Base-by-base conservation (phyloP, 2,329 filamentous ascomycete genomes). In the Neonectria ditissima region DNA sequence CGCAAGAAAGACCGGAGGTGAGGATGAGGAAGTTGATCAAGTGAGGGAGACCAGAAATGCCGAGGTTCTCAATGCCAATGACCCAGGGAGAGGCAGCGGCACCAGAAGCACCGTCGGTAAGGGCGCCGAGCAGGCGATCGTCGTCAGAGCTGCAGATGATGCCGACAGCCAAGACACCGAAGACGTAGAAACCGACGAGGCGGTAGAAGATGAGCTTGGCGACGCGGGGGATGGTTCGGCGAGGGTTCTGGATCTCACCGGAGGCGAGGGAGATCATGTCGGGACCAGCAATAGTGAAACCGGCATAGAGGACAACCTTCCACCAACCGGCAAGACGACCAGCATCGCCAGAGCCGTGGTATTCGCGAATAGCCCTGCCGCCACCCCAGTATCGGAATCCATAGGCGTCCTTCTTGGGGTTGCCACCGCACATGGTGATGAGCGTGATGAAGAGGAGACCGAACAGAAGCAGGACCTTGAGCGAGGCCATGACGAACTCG, bases 191-290 rank as follows among this genome's bases (percentile, higher is more conserved):
- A 1, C 84, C 79, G 0, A 89, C 89, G 32, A 93, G 81, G 52
- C 91, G 89, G 76, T 90, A 92, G 78, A 93, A 92, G 34, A 92
- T 89, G 48, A 88, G 88, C 67, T 91, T 92, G 79, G 87, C 92
- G 1, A 91, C 91, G 62, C 84, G 85, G 1, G 91, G 91, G 77
- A 94, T 87, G 30, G 88, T 85, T 24, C 79, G 77, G 44, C 90
- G 84, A 2, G 90, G 89, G 73, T 91, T 90, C 70, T 89, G 84
- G 18, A 89, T 86, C 77, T 92, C 90, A 47, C 81, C 82, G 2
- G 80, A 78, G 1, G 82, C 79, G 52, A 88, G 84, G 28, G 83
- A 80, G 65, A 92, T 87, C 77, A 91, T 91, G 70, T 92, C 89
- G 0, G 89, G 89, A 6, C 89, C 89, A 13, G 87, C 86, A 65